Evolutionary conservation across 805 yeast species (phyloP).

Genomic region (Yamadazyma kitorensis): DNA sequence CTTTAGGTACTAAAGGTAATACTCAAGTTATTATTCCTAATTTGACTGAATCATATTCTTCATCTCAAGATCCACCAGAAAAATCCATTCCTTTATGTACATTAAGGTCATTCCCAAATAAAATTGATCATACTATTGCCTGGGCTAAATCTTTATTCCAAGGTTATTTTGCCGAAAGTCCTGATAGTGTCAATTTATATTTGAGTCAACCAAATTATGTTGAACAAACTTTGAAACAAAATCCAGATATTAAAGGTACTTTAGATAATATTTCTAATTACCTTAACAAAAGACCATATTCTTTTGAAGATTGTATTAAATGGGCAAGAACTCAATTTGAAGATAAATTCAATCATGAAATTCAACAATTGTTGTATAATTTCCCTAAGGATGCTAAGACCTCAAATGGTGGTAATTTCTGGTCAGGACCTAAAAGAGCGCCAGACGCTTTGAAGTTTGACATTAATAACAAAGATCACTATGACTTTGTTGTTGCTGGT

Average conservation of each 20-base stretch:
- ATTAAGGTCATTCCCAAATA: conserved; percentile 93
- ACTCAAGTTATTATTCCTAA: conserved; percentile 94
- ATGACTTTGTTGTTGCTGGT: conserved; percentile 79
- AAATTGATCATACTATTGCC: conserved; percentile 97
- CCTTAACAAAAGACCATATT: conserved; percentile 77
- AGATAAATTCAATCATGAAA: conserved; percentile 78
- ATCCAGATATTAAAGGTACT: conserved; percentile 86
- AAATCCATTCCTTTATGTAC: conserved; percentile 97
- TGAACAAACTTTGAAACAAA: conserved; percentile 85
- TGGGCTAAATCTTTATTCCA: conserved; percentile 97
- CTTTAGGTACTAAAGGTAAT: conserved; percentile 97
- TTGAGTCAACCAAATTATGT: conserved; percentile 89
- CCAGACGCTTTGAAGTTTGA: conserved; percentile 85
- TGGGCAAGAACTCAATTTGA: conserved; percentile 96
- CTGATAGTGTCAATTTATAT: conserved; percentile 89
- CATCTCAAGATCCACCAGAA: conserved; percentile 98
- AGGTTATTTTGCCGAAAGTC: conserved; percentile 86
- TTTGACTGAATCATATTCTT: conserved; percentile 92
- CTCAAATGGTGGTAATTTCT: conserved; percentile 86
- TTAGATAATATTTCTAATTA: conserved; percentile 76
- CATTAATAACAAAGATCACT: conserved; percentile 70
- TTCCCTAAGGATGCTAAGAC: conserved; percentile 95
- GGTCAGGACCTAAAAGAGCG: conserved; percentile 98
- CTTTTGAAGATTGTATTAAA: conserved; percentile 87
- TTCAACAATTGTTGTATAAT: conserved; percentile 84